Evolutionary conservation across 202 grass and related monocot species (phyloP), one percentile per base, ranked within the genome.

Genomic region (Zizania palustris): DNA sequence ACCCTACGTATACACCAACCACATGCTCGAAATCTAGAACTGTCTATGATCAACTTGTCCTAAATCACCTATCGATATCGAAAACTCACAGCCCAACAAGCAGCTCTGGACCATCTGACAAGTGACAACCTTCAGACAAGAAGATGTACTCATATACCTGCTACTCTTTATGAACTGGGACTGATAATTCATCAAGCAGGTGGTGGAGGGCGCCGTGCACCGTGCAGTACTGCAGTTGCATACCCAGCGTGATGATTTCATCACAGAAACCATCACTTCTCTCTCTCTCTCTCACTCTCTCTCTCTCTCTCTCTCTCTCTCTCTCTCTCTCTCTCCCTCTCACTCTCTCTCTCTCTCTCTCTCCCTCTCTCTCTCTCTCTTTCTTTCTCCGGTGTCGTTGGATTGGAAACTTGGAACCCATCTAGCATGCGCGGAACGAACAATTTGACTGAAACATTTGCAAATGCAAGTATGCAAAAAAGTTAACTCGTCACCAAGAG

Each of bases 21-120:
- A 67, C 73, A 38, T 18, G 68, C n/a, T 60, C 22, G n/a, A 61
- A 73, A 72, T 51, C n/a, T 51, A 57, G 14, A 65, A 16, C n/a
- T 36, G 15, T 59, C 22, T 44, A 60, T 13, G 44, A n/a, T 28
- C 51, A 34, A 33, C 62, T 63, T 43, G 46, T 50, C 74, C 80
- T 59, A 42, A 48, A 74, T 11, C 28, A 28, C 28, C 28, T 28
- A 28, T 28, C 28, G 28, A 46, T 74, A 15, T 58, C 78, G 74
- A 67, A 78, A 44, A 43, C 80, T 18, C 41, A 59, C 73, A 66
- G 46, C 34, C 35, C 73, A 82, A 79, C 75, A 75, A 64, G 39
- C 69, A 63, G 69, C 39, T 74, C 69, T 75, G 80, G 75, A 84
- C 69, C 69, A 75, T 78, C 56, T 63, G 80, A 74, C 75, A 69